Percentiles rank a stretch among this genome's conserved stretches.
Conservation (phyloP, 345 rosid genomes). For the Triadica sebifera region DNA sequence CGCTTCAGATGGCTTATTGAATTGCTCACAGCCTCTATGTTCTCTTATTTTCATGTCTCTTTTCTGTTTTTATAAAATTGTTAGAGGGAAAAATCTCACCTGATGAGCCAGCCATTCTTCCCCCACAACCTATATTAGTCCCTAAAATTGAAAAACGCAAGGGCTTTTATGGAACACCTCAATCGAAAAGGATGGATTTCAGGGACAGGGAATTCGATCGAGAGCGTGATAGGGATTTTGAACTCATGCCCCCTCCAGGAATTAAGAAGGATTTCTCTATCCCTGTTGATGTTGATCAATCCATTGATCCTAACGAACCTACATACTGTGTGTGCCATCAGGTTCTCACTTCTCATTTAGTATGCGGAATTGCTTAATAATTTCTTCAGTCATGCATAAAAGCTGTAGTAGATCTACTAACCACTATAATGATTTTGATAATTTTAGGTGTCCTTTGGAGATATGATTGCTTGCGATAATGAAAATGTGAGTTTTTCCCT, state of each 20-base stretch:
- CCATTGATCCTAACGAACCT: constrained; percentile 98
- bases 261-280: constrained; percentile 63
- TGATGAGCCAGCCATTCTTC: constrained; percentile 89
- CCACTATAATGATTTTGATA: constrained; percentile 11
- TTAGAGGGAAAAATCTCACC: constrained; percentile 88
- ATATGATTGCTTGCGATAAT: constrained; percentile 99
- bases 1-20: constrained; percentile 5
- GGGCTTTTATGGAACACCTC: constrained; percentile 60
- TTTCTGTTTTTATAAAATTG: constrained; percentile 19
- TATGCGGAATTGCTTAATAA: background rate
- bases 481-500: constrained; percentile 65
- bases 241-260: constrained; percentile 99
- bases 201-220: constrained; percentile 90
- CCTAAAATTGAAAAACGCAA: constrained; percentile 83
- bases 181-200: constrained; percentile 69
- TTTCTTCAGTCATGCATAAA: constrained; percentile 1
- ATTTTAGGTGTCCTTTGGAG: constrained; percentile 89
- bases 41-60: background rate
- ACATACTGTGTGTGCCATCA: constrained; percentile 98
- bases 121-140: constrained; percentile 63
- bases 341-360: constrained; percentile 44
- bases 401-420: constrained; percentile 12
- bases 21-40: constrained; percentile 16
- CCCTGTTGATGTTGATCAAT: constrained; percentile 69
- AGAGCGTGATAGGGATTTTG: constrained; percentile 88